Conservation (phyloP, 495 filamentous ascomycete genomes). For the Talaromyces ruber region DNA sequence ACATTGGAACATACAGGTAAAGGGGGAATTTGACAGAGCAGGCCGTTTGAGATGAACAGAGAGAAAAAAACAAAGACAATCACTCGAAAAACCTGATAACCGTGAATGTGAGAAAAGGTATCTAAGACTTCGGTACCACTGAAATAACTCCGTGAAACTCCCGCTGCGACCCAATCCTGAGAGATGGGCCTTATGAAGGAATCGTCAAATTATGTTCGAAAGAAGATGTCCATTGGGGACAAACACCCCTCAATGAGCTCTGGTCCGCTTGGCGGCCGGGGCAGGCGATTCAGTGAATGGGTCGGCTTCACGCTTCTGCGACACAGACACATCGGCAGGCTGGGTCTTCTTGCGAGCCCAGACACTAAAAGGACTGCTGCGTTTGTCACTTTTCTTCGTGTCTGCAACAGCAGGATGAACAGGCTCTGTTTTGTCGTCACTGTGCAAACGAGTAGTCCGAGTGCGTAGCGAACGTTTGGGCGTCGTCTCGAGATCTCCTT, state of each 20-base stretch:
- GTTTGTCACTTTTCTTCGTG: slow-evolving; percentile 23
- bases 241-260: slow-evolving; percentile 6
- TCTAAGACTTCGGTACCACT: background rate
- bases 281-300: slow-evolving; percentile 14
- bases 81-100: background rate
- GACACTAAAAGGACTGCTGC: slow-evolving; percentile 54
- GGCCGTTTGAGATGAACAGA: background rate
- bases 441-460: slow-evolving; percentile 16
- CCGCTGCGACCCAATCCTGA: background rate
- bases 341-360: slow-evolving; percentile 55
- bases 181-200: background rate
- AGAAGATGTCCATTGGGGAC: background rate
- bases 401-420: slow-evolving; percentile 24
- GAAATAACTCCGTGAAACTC: slow-evolving; percentile 1
- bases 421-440: slow-evolving; percentile 18
- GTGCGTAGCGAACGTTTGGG: slow-evolving; percentile 18
- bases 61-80: background rate
- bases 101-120: background rate
- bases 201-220: background rate
- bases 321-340: slow-evolving; percentile 15
- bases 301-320: slow-evolving; percentile 26
- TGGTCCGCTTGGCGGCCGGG: slow-evolving; percentile 23
- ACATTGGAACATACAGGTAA: slow-evolving; percentile 3
- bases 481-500: background rate
- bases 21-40: background rate